These are phyloP conservation scores for Thraustochytrium striatum DNA, from an alignment of 352 stramenopile genomes.

Conservation along the genomic window DNA sequence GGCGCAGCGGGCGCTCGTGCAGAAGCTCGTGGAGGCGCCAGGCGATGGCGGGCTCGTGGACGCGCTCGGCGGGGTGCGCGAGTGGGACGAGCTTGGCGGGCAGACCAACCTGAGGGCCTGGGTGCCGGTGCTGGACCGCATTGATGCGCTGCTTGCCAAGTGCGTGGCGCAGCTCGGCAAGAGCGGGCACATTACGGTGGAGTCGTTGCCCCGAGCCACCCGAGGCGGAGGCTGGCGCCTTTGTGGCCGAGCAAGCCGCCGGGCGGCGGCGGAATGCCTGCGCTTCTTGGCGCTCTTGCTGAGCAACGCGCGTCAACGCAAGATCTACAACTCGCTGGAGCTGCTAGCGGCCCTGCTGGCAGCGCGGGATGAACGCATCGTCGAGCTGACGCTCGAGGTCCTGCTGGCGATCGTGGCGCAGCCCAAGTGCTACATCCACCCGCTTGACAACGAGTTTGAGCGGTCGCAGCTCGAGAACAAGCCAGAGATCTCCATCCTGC, in stretches of 20 bases:
- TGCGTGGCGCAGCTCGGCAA: not conserved
- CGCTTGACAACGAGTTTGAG: not conserved
- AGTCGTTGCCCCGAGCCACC: not conserved
- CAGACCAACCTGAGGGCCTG: not conserved
- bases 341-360: not conserved
- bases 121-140: slow-evolving; percentile 4
- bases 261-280: not conserved
- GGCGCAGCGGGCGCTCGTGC: not conserved
- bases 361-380: not conserved
- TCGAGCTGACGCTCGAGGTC: slow-evolving; percentile 1
- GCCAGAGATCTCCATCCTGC: not conserved
- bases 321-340: slow-evolving; percentile 17
- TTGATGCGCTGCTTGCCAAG: not conserved
- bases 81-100: not conserved
- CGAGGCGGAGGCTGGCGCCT: not conserved
- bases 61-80: not conserved
- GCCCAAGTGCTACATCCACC: not conserved
- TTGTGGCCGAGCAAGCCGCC: not conserved
- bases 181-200: not conserved
- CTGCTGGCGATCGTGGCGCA: not conserved
- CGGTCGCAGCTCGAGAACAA: not conserved
- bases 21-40: not conserved
- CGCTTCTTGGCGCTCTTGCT: slow-evolving; percentile 9
- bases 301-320: not conserved
- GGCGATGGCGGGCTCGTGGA: slow-evolving; percentile 2